These are phyloP conservation scores for Boehmeria nivea DNA, from an alignment of 306 rosid species.

Conservation along the genomic window DNA sequence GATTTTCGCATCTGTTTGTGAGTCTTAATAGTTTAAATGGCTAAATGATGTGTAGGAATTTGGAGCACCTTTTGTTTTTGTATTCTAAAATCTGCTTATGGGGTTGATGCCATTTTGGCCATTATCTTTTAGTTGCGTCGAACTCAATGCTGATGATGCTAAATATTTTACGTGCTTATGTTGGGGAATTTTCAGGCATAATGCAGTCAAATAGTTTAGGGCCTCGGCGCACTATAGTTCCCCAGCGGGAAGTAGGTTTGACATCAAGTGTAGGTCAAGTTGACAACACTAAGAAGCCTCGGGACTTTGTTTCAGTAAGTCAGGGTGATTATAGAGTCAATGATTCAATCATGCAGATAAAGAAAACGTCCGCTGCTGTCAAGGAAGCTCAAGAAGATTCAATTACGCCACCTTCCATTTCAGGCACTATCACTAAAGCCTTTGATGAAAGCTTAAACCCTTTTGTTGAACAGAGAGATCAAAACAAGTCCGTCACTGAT, in stretches of 20 bases:
- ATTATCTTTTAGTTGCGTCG: not conserved
- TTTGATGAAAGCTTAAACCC: conserved; percentile 35
- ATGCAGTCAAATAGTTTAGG: conserved; percentile 46
- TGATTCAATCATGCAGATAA: conserved; percentile 32
- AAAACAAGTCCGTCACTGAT: conserved; percentile 16
- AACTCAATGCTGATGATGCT: too few species aligned
- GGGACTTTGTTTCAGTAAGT: conserved; percentile 22
- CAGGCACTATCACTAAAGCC: conserved; percentile 34
- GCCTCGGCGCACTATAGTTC: conserved; percentile 58
- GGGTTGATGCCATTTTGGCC: not conserved
- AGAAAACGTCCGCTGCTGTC: conserved; percentile 14
- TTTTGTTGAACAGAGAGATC: conserved; percentile 32
- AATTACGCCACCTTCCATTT: conserved; percentile 40
- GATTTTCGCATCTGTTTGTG: too few species aligned
- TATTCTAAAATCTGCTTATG: not conserved
- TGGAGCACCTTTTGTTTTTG: too few species aligned
- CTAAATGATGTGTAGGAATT: too few species aligned
- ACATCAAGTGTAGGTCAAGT: conserved; percentile 18
- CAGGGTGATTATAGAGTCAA: conserved; percentile 25
- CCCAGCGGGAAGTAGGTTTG: conserved; percentile 30
- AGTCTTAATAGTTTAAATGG: too few species aligned
- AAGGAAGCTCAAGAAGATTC: conserved; percentile 44
- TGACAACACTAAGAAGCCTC: conserved; percentile 19
- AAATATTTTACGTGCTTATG: not conserved
- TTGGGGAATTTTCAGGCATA: conserved; percentile 32